phyloP scores from a whole-genome alignment of 2,329 filamentous ascomycete species.

The Exophiala aquamarina region DNA sequence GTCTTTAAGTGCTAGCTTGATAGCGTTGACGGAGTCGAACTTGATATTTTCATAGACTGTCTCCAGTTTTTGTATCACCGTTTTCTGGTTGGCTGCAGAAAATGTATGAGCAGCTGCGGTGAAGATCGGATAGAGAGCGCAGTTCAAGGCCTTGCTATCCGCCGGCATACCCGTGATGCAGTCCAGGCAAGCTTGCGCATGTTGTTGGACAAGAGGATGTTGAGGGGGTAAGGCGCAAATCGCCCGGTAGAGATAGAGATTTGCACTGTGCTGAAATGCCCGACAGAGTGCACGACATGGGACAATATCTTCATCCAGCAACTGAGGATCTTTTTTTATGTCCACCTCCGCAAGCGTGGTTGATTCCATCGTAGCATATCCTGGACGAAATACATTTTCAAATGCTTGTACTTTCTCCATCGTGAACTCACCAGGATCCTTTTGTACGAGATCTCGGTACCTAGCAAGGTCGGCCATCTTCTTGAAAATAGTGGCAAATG shows the following conservation, averaged over 20 bases:
- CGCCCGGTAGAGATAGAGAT: conserved; percentile 4
- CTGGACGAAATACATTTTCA: neutral
- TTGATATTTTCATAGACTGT: conserved; percentile 1
- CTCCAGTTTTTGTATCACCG: conserved; percentile 1
- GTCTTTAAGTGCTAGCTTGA: neutral
- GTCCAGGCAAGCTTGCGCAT: conserved; percentile 4
- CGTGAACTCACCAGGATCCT: neutral
- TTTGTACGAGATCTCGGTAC: neutral
- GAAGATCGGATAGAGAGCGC: neutral
- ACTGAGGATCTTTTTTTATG: neutral
- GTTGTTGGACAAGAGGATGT: conserved; percentile 1
- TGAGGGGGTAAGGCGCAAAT: neutral
- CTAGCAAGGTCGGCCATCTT: neutral
- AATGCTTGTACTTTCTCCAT: neutral
- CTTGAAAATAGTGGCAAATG: neutral
- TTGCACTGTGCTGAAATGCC: conserved; percentile 4
- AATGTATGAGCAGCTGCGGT: neutral
- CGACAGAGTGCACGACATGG: neutral
- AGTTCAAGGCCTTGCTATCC: conserved; percentile 1
- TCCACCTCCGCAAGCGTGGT: neutral
- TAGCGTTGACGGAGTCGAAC: conserved; percentile 2
- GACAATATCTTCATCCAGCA: neutral
- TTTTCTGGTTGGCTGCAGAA: neutral
- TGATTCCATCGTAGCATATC: neutral
- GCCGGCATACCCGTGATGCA: conserved; percentile 2